Conservation (phyloP, 1,284 basidiomycete species). For the Pseudozyma tsukubaensis region DNA sequence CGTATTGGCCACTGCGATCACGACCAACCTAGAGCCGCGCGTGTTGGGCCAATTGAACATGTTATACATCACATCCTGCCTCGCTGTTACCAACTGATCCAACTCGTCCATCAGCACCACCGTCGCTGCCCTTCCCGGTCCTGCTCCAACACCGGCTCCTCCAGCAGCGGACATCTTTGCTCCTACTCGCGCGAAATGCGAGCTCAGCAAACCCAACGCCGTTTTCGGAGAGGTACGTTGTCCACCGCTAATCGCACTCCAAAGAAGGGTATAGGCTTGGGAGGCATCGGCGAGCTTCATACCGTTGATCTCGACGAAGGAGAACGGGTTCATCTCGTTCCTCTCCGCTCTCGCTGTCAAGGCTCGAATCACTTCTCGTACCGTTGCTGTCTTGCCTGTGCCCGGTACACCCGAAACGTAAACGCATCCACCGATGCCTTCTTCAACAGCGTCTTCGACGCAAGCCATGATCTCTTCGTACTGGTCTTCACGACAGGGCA, state of each 20-base stretch:
- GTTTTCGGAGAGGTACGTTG: conserved; percentile 56
- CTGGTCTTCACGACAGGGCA: conserved; percentile 91
- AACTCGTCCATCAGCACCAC: conserved; percentile 98
- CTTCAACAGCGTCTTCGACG: conserved; percentile 87
- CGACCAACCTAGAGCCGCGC: conserved; percentile 84
- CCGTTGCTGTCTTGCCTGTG: conserved; percentile 88
- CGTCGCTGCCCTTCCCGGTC: conserved; percentile 71
- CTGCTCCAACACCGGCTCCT: conserved; percentile 29
- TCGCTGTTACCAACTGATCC: conserved; percentile 92
- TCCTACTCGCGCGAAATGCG: conserved; percentile 51
- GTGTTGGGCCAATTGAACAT: conserved; percentile 99
- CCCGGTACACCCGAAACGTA: conserved; percentile 95
- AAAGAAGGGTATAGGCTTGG: conserved; percentile 64
- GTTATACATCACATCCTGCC: conserved; percentile 98
- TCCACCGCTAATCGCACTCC: conserved; percentile 57
- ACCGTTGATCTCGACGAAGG: conserved; percentile 98
- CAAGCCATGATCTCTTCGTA: conserved; percentile 81
- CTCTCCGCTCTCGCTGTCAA: conserved; percentile 47
- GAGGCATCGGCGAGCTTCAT: conserved; percentile 73
- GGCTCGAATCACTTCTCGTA: conserved; percentile 88
- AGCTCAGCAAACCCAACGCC: conserved; percentile 50
- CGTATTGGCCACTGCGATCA: conserved; percentile 96
- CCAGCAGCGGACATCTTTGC: conserved; percentile 37
- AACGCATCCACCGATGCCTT: conserved; percentile 92
- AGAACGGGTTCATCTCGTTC: conserved; percentile 90